phyloP scores from a whole-genome alignment of 2,329 filamentous ascomycete species.

The Huntiella bhutanensis region DNA sequence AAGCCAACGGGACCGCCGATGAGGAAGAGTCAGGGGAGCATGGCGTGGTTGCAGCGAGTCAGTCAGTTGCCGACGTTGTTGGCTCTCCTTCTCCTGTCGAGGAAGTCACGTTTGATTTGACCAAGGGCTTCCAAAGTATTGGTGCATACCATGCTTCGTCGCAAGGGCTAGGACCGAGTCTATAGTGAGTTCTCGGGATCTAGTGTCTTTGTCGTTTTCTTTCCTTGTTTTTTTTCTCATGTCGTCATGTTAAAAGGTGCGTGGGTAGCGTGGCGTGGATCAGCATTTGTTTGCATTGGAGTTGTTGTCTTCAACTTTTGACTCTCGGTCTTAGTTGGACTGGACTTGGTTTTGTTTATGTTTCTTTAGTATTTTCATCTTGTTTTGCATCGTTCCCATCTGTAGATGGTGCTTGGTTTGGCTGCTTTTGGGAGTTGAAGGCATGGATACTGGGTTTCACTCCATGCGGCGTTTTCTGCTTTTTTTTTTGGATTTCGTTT shows the following conservation, averaged over 20 bases:
- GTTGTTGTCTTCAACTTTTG: no score
- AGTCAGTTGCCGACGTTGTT: slow-evolving; percentile 12
- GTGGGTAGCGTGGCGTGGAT: no score
- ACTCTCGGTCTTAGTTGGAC: no score
- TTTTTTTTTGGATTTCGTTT: not conserved
- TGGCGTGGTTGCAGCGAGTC: slow-evolving; percentile 8
- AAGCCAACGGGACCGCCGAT: slow-evolving; percentile 12
- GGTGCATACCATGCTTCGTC: slow-evolving; percentile 39
- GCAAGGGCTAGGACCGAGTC: slow-evolving; percentile 23
- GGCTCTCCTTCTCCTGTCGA: slow-evolving; percentile 22
- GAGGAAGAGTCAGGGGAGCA: slow-evolving; percentile 17
- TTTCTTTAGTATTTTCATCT: not conserved
- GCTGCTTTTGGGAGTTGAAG: no score
- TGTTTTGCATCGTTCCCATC: not conserved
- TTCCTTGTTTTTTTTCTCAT: not conserved
- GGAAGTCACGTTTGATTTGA: slow-evolving; percentile 37
- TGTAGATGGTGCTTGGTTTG: no score
- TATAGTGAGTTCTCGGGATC: not conserved
- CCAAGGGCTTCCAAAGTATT: slow-evolving; percentile 47
- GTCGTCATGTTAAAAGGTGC: not conserved
- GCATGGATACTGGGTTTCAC: not conserved
- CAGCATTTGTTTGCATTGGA: no score
- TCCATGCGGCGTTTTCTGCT: not conserved
- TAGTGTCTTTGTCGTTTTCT: not conserved
- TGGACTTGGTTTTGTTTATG: not conserved